These are phyloP conservation scores for Solanum microdontum DNA, from an alignment of 257 asterid species.

Conservation along the genomic window DNA sequence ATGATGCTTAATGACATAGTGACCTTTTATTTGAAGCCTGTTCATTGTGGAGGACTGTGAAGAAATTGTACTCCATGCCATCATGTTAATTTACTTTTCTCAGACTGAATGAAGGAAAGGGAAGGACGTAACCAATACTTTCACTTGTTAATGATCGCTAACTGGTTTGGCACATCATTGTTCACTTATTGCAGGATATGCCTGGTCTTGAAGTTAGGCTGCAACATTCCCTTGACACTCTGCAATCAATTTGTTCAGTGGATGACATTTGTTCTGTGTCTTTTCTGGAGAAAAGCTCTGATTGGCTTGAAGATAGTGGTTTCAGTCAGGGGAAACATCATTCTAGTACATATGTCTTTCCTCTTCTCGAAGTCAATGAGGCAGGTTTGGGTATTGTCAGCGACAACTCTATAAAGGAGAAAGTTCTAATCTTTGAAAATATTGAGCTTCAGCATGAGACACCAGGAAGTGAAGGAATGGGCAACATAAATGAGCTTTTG, in stretches of 20 bases:
- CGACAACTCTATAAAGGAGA: slow-evolving; percentile 22
- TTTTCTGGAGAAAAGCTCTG: slow-evolving; percentile 28
- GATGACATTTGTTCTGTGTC: slow-evolving; percentile 32
- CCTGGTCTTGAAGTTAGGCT: slow-evolving; percentile 27
- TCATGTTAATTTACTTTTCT: neutral
- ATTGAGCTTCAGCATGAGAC: slow-evolving; percentile 32
- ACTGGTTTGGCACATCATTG: slow-evolving; percentile 1
- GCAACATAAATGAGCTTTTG: slow-evolving; percentile 34
- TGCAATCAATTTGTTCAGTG: slow-evolving; percentile 48
- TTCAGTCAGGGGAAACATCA: slow-evolving; percentile 21
- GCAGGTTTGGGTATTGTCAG: slow-evolving; percentile 33
- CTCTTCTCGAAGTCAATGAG: slow-evolving; percentile 56
- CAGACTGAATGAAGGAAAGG: neutral
- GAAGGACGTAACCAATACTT: neutral
- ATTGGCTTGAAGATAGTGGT: slow-evolving; percentile 42
- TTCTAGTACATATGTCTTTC: slow-evolving; percentile 27
- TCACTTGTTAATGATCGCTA: neutral
- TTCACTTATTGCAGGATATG: slow-evolving; percentile 42
- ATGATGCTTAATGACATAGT: neutral
- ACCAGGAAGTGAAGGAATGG: slow-evolving; percentile 30
- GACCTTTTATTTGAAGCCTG: neutral
- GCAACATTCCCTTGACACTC: slow-evolving; percentile 39
- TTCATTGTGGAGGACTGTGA: neutral
- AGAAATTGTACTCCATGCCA: neutral
- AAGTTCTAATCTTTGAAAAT: slow-evolving; percentile 29